phyloP scores from a whole-genome alignment of 495 filamentous ascomycete genomes.

The Aspergillus avenaceus region DNA sequence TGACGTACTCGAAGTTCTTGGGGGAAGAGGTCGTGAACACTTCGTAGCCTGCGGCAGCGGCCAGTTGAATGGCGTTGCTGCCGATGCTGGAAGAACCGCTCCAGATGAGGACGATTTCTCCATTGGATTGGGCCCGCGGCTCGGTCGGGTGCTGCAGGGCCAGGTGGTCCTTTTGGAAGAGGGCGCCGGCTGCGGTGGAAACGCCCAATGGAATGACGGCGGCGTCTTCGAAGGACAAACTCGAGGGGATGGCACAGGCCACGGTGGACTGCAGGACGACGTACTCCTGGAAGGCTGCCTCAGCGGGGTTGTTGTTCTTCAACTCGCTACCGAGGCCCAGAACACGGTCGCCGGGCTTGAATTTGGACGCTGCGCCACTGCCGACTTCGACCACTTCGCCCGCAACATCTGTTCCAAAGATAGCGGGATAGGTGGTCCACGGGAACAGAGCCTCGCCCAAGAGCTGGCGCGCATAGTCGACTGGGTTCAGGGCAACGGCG shows the following conservation, averaged over 20 bases:
- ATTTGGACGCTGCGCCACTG: conserved; percentile 24
- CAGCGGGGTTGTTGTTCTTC: conserved; percentile 11
- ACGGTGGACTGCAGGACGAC: conserved; percentile 14
- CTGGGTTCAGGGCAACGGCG: conserved; percentile 41
- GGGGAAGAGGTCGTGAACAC: conserved; percentile 53
- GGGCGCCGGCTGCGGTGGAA: conserved; percentile 49
- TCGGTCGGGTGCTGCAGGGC: conserved; percentile 31
- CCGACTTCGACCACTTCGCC: conserved; percentile 35
- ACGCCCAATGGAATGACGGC: conserved; percentile 42
- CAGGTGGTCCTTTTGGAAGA: conserved; percentile 48
- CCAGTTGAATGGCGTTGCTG: conserved; percentile 58
- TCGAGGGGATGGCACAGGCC: conserved; percentile 7
- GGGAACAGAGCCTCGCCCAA: not conserved
- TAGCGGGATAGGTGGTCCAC: conserved; percentile 15
- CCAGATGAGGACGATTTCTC: conserved; percentile 51
- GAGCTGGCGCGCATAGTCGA: conserved; percentile 27
- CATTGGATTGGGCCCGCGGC: conserved; percentile 16
- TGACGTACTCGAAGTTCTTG: conserved; percentile 51
- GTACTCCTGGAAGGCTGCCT: conserved; percentile 28
- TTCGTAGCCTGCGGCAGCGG: conserved; percentile 51
- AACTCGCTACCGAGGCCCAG: conserved; percentile 12
- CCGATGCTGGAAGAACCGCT: conserved; percentile 59
- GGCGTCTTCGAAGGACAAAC: conserved; percentile 18
- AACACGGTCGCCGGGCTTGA: conserved; percentile 27
- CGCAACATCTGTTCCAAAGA: conserved; percentile 45